These are phyloP conservation scores for Lichtheimia corymbifera DNA, from an alignment of 371 early-diverging fungal genomes.

Conservation along the genomic window DNA sequence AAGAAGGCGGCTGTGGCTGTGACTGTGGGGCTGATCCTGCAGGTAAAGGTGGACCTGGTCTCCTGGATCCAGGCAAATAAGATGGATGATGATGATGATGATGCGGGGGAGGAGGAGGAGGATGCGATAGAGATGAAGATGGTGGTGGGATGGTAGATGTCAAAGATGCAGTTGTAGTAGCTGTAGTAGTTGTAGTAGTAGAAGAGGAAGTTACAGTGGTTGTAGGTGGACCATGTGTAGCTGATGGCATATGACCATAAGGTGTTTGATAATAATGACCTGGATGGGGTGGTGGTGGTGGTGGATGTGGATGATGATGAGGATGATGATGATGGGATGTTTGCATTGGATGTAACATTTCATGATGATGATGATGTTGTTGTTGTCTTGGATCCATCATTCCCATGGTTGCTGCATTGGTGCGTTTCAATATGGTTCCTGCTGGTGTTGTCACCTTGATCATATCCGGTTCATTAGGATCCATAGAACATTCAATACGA, in stretches of 20 bases:
- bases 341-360: neutral
- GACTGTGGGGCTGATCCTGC: too few relatives aligned
- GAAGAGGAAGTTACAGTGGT: neutral
- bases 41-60: too few relatives aligned
- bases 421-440: constrained; percentile 34
- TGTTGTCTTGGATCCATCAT: constrained; percentile 43
- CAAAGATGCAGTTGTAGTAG: too few relatives aligned
- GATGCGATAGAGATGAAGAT: too few relatives aligned
- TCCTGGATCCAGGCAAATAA: constrained; percentile 8
- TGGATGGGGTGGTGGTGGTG: neutral
- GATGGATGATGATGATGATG: constrained; percentile 10
- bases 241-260: constrained; percentile 15
- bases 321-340: neutral
- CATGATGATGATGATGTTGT: constrained; percentile 22
- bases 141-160: neutral
- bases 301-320: neutral
- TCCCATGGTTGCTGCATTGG: constrained; percentile 40
- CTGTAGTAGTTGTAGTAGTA: too few relatives aligned
- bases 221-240: neutral
- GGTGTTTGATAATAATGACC: constrained; percentile 13
- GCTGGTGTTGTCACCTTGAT: constrained; percentile 91
- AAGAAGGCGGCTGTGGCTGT: neutral
- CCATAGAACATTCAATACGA: constrained; percentile 83
- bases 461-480: constrained; percentile 67
- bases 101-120: too few relatives aligned